Conservation (phyloP, 2,329 filamentous ascomycete genomes). For the Ceratocystis variospora region DNA sequence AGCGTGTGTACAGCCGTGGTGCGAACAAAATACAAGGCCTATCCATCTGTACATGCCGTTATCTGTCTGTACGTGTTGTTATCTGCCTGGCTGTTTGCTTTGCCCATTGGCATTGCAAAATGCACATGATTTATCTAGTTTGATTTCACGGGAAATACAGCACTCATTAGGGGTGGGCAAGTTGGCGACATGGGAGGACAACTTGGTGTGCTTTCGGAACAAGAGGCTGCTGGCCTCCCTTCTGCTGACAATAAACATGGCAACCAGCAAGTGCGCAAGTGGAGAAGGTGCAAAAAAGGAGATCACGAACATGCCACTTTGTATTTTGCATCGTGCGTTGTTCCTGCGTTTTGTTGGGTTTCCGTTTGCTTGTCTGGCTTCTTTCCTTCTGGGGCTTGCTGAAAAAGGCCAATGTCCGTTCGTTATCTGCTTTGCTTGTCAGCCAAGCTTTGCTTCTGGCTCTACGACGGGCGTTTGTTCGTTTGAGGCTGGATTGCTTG, state of each 20-base stretch:
- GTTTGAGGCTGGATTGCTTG: neutral
- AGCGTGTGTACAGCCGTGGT: neutral
- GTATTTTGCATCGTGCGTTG: neutral
- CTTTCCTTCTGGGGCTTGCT: neutral
- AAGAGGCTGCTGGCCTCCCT: too few species aligned
- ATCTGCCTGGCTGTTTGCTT: neutral
- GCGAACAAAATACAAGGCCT: neutral
- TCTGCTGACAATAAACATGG: too few species aligned
- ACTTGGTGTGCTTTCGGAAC: too few species aligned
- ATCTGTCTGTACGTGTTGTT: neutral
- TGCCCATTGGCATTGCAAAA: neutral
- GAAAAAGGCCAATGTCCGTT: neutral
- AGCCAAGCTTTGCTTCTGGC: too few species aligned
- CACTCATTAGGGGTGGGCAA: neutral
- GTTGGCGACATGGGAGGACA: too few species aligned
- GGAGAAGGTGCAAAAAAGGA: neutral
- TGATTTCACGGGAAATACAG: neutral
- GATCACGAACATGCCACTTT: neutral
- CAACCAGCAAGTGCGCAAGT: neutral
- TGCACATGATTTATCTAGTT: neutral
- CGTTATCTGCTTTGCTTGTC: too few species aligned
- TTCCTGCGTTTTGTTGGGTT: neutral
- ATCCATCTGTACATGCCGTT: neutral
- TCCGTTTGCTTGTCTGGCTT: neutral
- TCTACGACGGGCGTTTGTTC: neutral